A percentile compares a stretch with the other conserved stretches of the same genome.
These are phyloP conservation scores for Cadophora malorum DNA, from an alignment of 2,329 filamentous ascomycete species.

Conservation along the genomic window DNA sequence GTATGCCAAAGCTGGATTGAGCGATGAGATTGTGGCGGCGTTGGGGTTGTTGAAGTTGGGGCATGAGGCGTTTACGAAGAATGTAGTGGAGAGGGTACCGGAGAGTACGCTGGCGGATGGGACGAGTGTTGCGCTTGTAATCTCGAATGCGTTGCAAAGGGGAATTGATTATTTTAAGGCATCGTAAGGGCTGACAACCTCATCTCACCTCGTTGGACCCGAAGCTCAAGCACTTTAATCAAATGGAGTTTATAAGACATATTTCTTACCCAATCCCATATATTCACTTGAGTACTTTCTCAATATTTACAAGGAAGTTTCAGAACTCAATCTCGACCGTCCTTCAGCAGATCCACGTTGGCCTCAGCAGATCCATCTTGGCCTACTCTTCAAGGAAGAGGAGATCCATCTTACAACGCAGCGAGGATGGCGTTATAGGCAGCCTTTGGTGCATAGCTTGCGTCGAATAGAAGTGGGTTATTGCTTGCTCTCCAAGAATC, in stretches of 20 bases:
- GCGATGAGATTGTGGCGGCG: too few relatives aligned
- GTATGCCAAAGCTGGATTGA: too few relatives aligned
- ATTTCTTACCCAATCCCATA: neutral
- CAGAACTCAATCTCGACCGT: neutral
- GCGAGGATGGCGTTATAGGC: constrained; percentile 53
- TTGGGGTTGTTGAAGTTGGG: too few relatives aligned
- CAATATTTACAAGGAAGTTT: constrained; percentile 8
- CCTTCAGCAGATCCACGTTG: neutral
- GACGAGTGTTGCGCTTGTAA: too few relatives aligned
- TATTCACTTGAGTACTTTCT: neutral
- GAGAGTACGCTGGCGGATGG: too few relatives aligned
- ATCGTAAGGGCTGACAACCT: too few relatives aligned
- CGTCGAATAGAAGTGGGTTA: constrained; percentile 61
- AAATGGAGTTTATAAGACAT: neutral
- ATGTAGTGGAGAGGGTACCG: too few relatives aligned
- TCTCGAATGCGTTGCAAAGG: too few relatives aligned
- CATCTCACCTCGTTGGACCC: too few relatives aligned
- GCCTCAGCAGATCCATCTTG: neutral
- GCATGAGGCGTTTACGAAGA: too few relatives aligned
- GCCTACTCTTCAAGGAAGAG: neutral
- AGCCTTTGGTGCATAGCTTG: constrained; percentile 57
- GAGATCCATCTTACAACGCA: constrained; percentile 26
- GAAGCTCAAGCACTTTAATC: neutral
- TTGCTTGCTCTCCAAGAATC: constrained; percentile 59
- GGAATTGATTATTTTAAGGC: too few relatives aligned